Evolutionary conservation across 352 stramenopile species (phyloP).

Genomic region (Globisporangium paddicum): DNA sequence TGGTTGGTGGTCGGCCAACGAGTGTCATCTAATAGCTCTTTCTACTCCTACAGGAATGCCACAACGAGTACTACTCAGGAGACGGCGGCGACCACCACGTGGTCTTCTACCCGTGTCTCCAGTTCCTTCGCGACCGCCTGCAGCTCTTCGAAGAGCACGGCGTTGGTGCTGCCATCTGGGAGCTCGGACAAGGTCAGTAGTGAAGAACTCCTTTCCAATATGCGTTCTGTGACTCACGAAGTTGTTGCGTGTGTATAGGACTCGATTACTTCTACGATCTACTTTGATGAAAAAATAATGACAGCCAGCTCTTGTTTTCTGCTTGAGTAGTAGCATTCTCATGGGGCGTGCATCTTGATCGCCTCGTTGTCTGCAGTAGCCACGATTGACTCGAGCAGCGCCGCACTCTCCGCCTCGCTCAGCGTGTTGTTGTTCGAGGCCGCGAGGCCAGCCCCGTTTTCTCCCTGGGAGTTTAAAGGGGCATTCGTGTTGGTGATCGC

Average conservation of each 20-base stretch:
- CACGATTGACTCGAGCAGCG: not conserved
- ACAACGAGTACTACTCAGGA: conserved; percentile 37
- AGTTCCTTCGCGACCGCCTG: conserved; percentile 70
- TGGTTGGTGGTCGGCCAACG: not conserved
- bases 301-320: not conserved
- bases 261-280: conserved; percentile 78
- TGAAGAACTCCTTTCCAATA: too few relatives aligned
- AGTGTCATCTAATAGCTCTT: too few relatives aligned
- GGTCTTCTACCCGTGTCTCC: conserved; percentile 79
- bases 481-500: conserved; percentile 3
- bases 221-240: not conserved
- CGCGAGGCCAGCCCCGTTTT: not conserved
- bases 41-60: conserved; percentile 46
- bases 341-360: not conserved
- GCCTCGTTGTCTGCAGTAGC: not conserved
- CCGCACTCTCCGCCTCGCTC: conserved; percentile 6
- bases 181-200: conserved; percentile 68
- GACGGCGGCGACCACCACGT: conserved; percentile 28
- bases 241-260: conserved; percentile 24
- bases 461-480: not conserved
- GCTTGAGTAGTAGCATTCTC: not conserved
- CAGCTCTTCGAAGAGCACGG: conserved; percentile 39
- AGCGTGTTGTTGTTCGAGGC: not conserved
- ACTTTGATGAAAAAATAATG: conserved; percentile 8
- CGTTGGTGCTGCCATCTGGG: conserved; percentile 66